A percentile compares a stretch with the other conserved stretches of the same genome.
Conservation (phyloP, 1,284 basidiomycete genomes). For the Moesziomyces globuligerus region DNA sequence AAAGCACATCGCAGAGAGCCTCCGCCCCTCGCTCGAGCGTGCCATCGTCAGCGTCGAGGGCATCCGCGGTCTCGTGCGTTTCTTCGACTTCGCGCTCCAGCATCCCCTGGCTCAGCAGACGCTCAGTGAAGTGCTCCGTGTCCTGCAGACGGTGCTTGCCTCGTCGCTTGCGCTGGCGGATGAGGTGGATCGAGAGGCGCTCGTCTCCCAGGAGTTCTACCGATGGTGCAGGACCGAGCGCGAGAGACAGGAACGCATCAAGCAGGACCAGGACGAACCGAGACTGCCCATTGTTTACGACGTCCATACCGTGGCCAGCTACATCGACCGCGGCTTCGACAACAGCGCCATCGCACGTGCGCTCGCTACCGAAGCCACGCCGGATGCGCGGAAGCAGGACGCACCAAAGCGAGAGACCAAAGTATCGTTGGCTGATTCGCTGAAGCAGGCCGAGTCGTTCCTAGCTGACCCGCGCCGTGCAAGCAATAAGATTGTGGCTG, state of each 20-base stretch:
- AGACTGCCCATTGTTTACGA: slow-evolving; percentile 43
- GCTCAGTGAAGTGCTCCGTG: slow-evolving; percentile 2
- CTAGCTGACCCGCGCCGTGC: neutral
- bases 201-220: slow-evolving; percentile 41
- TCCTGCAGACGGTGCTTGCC: slow-evolving; percentile 15
- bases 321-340: slow-evolving; percentile 45
- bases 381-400: slow-evolving; percentile 4
- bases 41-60: slow-evolving; percentile 18
- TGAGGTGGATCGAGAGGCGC: slow-evolving; percentile 32
- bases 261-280: slow-evolving; percentile 50
- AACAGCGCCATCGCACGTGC: slow-evolving; percentile 11
- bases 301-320: slow-evolving; percentile 29
- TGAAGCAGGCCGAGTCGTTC: slow-evolving; percentile 17
- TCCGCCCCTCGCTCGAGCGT: slow-evolving; percentile 34
- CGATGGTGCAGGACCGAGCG: slow-evolving; percentile 44
- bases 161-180: slow-evolving; percentile 25
- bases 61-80: slow-evolving; percentile 15
- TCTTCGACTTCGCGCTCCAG: slow-evolving; percentile 14
- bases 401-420: neutral
- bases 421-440: neutral
- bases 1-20: slow-evolving; percentile 13
- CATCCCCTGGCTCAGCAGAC: slow-evolving; percentile 1
- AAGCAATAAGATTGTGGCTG: too few species aligned
- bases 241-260: slow-evolving; percentile 49
- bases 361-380: slow-evolving; percentile 1